Conservation (phyloP, 768 basidiomycete genomes). For the Calocybe gangraenosa region DNA sequence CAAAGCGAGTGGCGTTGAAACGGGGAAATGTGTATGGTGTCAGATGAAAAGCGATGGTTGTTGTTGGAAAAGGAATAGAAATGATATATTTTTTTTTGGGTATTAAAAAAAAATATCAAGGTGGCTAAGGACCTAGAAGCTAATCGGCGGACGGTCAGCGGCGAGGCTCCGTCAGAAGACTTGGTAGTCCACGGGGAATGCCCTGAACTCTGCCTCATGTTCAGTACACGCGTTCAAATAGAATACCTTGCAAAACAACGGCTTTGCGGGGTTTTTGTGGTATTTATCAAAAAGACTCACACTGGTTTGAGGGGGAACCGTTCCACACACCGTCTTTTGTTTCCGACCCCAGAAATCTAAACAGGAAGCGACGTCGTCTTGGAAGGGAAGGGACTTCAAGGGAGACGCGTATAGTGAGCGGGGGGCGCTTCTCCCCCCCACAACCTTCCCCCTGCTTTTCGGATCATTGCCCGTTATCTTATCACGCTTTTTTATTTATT, state of each 20-base stretch:
- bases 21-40: slow-evolving; percentile 5
- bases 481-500: slow-evolving; percentile 14
- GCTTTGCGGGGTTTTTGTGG: too few species aligned
- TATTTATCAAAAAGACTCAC: slow-evolving; percentile 27
- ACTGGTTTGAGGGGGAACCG: too few species aligned
- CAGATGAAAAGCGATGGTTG: too few species aligned
- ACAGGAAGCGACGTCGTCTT: slow-evolving; percentile 11
- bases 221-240: slow-evolving; percentile 44
- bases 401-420: slow-evolving; percentile 15
- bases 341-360: slow-evolving; percentile 9
- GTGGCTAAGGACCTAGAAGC: slow-evolving; percentile 12
- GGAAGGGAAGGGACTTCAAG: slow-evolving; percentile 4
- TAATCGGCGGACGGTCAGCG: slow-evolving; percentile 21
- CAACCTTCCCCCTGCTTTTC: too few species aligned
- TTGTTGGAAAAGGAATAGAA: slow-evolving; percentile 8
- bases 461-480: slow-evolving; percentile 21
- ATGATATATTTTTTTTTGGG: too few species aligned
- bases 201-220: slow-evolving; percentile 50
- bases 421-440: too few species aligned
- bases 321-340: slow-evolving; percentile 9
- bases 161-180: slow-evolving; percentile 19
- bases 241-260: slow-evolving; percentile 13
- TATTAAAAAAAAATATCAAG: slow-evolving; percentile 4
- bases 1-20: slow-evolving; percentile 11
- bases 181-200: slow-evolving; percentile 32